phyloP scores from a whole-genome alignment of 257 asterid genomes.

The Solanum verrucosum region DNA sequence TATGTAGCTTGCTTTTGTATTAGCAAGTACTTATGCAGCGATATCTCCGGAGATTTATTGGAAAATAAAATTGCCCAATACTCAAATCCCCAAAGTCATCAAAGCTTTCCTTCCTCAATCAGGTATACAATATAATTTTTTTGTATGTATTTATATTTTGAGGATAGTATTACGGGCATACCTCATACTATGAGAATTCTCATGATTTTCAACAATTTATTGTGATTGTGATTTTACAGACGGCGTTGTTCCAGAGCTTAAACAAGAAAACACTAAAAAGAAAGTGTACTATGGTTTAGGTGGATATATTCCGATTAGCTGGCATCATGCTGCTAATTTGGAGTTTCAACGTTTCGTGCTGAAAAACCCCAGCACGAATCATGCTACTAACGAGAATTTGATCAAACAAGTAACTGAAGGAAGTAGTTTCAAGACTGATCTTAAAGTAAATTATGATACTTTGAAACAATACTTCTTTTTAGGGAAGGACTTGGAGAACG shows the following conservation, averaged over 20 bases:
- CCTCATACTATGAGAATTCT: not conserved
- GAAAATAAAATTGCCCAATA: conserved; percentile 14
- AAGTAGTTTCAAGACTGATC: not conserved
- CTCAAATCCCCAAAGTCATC: conserved; percentile 14
- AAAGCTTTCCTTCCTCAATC: conserved; percentile 4
- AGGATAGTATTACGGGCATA: not conserved
- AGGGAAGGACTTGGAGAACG: not conserved
- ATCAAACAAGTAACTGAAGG: not conserved
- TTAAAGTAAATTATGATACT: not conserved
- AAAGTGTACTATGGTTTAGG: not conserved
- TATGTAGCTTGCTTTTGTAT: conserved; percentile 4
- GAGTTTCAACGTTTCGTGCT: not conserved
- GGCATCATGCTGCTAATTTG: not conserved
- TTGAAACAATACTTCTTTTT: not conserved
- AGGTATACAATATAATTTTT: not conserved
- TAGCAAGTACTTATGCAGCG: conserved; percentile 13
- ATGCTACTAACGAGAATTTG: not conserved
- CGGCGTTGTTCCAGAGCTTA: not conserved
- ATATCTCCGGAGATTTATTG: conserved; percentile 13
- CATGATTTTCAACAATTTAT: not conserved
- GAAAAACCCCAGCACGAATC: not conserved
- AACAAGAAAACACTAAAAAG: not conserved
- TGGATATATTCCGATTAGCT: not conserved
- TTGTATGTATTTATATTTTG: not conserved
- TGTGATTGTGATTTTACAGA: not conserved